phyloP scores from a whole-genome alignment of 2,329 filamentous ascomycete genomes.

The Juglanconis oblonga region DNA sequence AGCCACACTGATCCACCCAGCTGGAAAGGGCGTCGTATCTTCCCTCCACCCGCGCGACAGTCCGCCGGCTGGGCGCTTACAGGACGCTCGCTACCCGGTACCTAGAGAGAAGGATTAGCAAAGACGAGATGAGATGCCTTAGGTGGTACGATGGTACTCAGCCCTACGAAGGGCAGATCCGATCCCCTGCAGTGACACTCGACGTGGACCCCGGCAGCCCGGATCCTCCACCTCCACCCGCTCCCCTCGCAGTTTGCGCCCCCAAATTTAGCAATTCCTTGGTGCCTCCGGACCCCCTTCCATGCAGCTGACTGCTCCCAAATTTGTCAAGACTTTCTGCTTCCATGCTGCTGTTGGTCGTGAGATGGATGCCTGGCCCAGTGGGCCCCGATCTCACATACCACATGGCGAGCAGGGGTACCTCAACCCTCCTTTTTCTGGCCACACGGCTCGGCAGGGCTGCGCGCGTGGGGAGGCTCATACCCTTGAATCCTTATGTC shows the following conservation, averaged over 20 bases:
- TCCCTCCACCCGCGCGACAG: not conserved
- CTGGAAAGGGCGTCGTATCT: not conserved
- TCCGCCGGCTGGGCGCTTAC: not conserved
- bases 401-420: slow-evolving; percentile 16
- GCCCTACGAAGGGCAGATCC: slow-evolving; percentile 9
- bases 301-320: not conserved
- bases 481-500: slow-evolving; percentile 18
- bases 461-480: slow-evolving; percentile 12
- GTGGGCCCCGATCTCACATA: slow-evolving; percentile 1
- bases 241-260: slow-evolving; percentile 8
- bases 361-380: not conserved
- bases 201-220: not conserved
- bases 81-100: not conserved
- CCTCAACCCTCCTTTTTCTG: not conserved
- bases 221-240: not conserved
- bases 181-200: slow-evolving; percentile 10
- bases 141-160: not conserved
- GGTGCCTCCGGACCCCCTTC: not conserved
- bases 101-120: not conserved
- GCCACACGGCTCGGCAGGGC: not conserved
- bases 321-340: not conserved
- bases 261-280: slow-evolving; percentile 10
- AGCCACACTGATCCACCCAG: not conserved
- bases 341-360: not conserved
- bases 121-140: not conserved